Percentiles rank a stretch among this genome's conserved stretches.
These are phyloP conservation scores for Orbilia blumenaviensis DNA, from an alignment of 2,329 filamentous ascomycete genomes.

Conservation along the genomic window DNA sequence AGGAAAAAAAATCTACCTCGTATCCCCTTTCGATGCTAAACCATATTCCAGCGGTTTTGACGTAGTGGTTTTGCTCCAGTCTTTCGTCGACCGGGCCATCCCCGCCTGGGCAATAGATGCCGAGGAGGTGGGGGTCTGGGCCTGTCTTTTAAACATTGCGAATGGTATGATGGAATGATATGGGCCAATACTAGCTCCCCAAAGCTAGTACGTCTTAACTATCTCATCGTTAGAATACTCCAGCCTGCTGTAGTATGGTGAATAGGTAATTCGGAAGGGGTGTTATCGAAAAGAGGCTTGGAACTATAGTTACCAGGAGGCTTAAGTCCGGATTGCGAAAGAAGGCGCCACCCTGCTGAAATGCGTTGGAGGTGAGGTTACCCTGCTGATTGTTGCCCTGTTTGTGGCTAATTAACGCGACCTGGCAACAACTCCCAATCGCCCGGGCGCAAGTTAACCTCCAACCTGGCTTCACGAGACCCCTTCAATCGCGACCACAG, in stretches of 20 bases:
- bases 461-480: conserved; percentile 46
- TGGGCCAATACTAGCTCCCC: not conserved
- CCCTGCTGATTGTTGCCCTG: not conserved
- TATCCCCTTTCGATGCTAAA: conserved; percentile 52
- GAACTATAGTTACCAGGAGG: not conserved
- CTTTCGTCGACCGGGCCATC: conserved; percentile 52
- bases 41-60: conserved; percentile 49
- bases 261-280: not conserved
- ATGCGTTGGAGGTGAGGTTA: conserved; percentile 51
- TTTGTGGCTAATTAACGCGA: conserved; percentile 42
- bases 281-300: not conserved
- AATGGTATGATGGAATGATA: not conserved
- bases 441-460: conserved; percentile 20
- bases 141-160: conserved; percentile 48
- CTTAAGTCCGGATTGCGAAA: not conserved
- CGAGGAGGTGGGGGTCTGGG: conserved; percentile 50
- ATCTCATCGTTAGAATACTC: conserved; percentile 14
- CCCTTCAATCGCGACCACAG: conserved; percentile 1
- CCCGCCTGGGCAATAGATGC: conserved; percentile 42
- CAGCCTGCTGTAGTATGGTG: conserved; percentile 11
- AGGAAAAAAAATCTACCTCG: conserved; percentile 32
- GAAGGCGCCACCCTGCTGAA: not conserved
- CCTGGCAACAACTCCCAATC: conserved; percentile 37
- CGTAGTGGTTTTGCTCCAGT: conserved; percentile 39
- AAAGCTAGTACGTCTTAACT: conserved; percentile 4